phyloP scores from a whole-genome alignment of 371 early-diverging fungal genomes.

The Mortierella sp. region DNA sequence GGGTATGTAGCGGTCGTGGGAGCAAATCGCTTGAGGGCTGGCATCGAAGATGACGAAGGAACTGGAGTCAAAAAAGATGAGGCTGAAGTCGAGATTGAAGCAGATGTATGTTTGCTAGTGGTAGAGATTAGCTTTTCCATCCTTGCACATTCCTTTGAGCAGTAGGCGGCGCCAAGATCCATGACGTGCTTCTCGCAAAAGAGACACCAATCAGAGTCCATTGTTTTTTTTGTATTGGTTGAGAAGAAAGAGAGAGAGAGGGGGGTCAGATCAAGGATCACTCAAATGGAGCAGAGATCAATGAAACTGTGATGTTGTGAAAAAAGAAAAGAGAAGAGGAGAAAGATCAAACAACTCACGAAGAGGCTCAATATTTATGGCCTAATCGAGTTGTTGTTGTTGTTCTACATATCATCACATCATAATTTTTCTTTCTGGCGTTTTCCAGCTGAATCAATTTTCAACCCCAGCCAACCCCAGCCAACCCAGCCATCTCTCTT shows the following conservation, averaged over 20 bases:
- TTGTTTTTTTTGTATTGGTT: slow-evolving; percentile 11
- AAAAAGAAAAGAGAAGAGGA: slow-evolving; percentile 50
- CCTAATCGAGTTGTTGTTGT: too few species aligned
- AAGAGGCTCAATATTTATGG: background rate
- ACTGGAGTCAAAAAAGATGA: slow-evolving; percentile 13
- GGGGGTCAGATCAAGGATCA: slow-evolving; percentile 41
- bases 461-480: too few species aligned
- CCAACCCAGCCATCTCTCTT: too few species aligned
- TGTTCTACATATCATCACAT: too few species aligned
- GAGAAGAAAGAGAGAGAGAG: slow-evolving; percentile 1
- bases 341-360: slow-evolving; percentile 33
- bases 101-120: slow-evolving; percentile 19
- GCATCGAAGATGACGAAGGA: slow-evolving; percentile 22
- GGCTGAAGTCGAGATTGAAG: slow-evolving; percentile 18
- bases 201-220: slow-evolving; percentile 59
- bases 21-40: slow-evolving; percentile 41
- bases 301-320: slow-evolving; percentile 13
- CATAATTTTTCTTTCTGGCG: too few species aligned
- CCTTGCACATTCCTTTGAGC: slow-evolving; percentile 52
- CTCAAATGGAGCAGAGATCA: slow-evolving; percentile 48
- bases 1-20: slow-evolving; percentile 51
- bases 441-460: too few species aligned
- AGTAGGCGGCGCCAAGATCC: slow-evolving; percentile 55
- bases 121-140: slow-evolving; percentile 55
- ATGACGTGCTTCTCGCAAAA: slow-evolving; percentile 58